Conservation (phyloP, 768 basidiomycete species). For the Cyclocybe aegerita region DNA sequence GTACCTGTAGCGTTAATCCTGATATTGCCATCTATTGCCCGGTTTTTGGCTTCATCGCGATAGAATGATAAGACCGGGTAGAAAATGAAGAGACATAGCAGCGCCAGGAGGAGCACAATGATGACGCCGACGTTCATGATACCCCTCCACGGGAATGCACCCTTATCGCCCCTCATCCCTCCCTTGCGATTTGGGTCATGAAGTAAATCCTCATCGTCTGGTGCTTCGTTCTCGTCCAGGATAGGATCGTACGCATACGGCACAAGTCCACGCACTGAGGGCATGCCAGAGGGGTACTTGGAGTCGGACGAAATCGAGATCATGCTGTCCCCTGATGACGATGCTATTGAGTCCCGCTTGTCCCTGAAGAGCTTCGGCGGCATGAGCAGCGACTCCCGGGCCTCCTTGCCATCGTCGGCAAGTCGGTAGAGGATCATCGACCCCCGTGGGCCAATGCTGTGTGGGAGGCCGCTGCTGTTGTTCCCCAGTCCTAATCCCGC, state of each 20-base stretch:
- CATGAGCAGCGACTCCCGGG: constrained; percentile 28
- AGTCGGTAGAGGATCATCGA: constrained; percentile 73
- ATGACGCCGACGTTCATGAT: constrained; percentile 72
- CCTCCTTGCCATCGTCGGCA: constrained; percentile 32
- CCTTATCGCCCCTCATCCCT: constrained; percentile 20
- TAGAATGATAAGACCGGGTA: constrained; percentile 71
- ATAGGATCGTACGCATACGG: constrained; percentile 74
- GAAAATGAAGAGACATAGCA: constrained; percentile 77
- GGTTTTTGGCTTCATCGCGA: constrained; percentile 32
- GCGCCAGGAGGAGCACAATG: constrained; percentile 52
- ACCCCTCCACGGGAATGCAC: constrained; percentile 42
- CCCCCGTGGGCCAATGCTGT: constrained; percentile 26
- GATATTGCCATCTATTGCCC: constrained; percentile 60
- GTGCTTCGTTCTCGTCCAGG: constrained; percentile 49
- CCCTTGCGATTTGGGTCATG: constrained; percentile 55
- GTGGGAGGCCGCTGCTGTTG: constrained; percentile 9
- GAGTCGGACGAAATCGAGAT: constrained; percentile 57
- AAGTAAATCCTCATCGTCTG: constrained; percentile 75
- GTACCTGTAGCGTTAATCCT: constrained; percentile 56
- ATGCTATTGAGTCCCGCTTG: constrained; percentile 30
- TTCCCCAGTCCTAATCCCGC: constrained; percentile 10
- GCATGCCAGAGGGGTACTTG: constrained; percentile 56
- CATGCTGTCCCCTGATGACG: constrained; percentile 39
- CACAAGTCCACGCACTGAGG: constrained; percentile 41
- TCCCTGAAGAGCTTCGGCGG: constrained; percentile 26